phyloP scores from a whole-genome alignment of 73 alveolate species.

The Tetrahymena borealis region DNA sequence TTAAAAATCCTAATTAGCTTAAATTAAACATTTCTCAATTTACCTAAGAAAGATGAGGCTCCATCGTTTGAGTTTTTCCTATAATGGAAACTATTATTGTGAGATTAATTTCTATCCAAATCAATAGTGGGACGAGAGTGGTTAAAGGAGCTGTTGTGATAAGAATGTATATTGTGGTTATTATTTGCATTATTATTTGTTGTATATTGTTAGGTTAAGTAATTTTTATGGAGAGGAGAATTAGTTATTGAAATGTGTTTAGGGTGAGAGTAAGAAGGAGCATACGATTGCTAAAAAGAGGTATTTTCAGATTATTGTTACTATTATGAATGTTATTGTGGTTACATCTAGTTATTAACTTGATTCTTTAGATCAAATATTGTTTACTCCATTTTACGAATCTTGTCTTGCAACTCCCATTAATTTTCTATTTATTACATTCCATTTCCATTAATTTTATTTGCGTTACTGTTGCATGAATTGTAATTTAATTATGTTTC shows the following conservation, averaged over 20 bases:
- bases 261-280: not conserved
- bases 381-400: not conserved
- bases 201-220: not conserved
- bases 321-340: not conserved
- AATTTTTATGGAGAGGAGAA: not conserved
- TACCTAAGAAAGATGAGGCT: not conserved
- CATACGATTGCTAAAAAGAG: not conserved
- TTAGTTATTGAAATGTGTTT: not conserved
- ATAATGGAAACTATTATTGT: not conserved
- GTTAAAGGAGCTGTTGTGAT: not conserved
- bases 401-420: not conserved
- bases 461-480: not conserved
- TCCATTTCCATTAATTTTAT: not conserved
- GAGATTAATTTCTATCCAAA: not conserved
- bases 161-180: not conserved
- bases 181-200: not conserved
- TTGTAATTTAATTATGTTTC: not conserved
- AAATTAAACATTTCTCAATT: not conserved
- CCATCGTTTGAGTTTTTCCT: not conserved
- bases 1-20: not conserved
- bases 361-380: not conserved
- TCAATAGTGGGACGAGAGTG: not conserved
- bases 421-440: not conserved
- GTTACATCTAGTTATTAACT: not conserved
- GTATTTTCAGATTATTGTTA: not conserved